phyloP scores from a whole-genome alignment of 495 filamentous ascomycete genomes.

The Tetracladium setigerum region DNA sequence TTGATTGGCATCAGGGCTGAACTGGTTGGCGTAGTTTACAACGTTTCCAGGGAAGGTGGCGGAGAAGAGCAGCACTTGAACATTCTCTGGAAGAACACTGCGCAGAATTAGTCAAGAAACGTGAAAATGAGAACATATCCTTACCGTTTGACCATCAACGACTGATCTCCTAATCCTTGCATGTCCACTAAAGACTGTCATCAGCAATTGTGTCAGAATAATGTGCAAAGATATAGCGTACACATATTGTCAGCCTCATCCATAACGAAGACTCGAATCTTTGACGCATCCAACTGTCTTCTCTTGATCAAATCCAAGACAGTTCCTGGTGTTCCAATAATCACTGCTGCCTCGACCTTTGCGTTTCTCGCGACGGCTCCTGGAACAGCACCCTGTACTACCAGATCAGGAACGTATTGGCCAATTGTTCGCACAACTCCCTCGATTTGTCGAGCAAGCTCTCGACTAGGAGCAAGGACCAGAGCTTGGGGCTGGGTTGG shows the following conservation, averaged over 20 bases:
- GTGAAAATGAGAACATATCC: conserved; percentile 24
- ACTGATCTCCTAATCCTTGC: conserved; percentile 92
- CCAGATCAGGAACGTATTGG: conserved; percentile 64
- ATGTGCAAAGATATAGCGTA: conserved; percentile 20
- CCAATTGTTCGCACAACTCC: conserved; percentile 76
- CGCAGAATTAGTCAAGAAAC: conserved; percentile 3
- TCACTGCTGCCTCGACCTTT: conserved; percentile 60
- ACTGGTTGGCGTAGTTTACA: conserved; percentile 65
- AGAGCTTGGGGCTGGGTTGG: conserved; percentile 74
- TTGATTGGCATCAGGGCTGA: conserved; percentile 77
- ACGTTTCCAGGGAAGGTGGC: conserved; percentile 91
- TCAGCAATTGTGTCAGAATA: too few species aligned
- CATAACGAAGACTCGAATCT: conserved; percentile 72
- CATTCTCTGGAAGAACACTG: conserved; percentile 59
- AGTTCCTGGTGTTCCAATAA: conserved; percentile 93
- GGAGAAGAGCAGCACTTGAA: conserved; percentile 90
- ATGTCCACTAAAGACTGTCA: conserved; percentile 45
- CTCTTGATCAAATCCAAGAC: conserved; percentile 77
- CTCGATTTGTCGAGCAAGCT: conserved; percentile 91
- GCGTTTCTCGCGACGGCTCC: conserved; percentile 54
- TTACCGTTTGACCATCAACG: conserved; percentile 76
- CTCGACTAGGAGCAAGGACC: conserved; percentile 85
- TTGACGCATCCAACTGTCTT: conserved; percentile 53
- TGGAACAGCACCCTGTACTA: conserved; percentile 73
- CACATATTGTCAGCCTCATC: conserved; percentile 95